Evolutionary conservation across 192 early-diverging fungal genomes (phyloP).

Genomic region (Cetraspora pellucida): DNA sequence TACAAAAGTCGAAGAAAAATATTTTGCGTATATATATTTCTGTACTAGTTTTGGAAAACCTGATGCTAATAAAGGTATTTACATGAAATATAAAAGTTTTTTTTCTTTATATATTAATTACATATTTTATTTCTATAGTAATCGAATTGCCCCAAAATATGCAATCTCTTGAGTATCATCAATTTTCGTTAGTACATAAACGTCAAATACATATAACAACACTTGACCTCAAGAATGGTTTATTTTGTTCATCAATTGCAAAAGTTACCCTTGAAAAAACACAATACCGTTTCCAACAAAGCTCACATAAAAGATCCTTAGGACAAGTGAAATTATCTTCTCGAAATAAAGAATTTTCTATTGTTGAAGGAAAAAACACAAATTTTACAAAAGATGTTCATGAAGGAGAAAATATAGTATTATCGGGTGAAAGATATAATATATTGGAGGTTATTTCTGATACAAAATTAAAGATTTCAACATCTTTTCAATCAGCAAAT

Average conservation of each 20-base stretch:
- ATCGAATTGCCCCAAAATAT: not conserved
- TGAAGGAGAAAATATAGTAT: slow-evolving; percentile 6
- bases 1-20: not conserved
- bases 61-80: not conserved
- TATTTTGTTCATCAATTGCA: not conserved
- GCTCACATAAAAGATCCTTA: not conserved
- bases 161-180: not conserved
- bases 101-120: not conserved
- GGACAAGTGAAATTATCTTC: not conserved
- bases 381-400: slow-evolving; percentile 2
- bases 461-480: slow-evolving; percentile 3
- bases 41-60: slow-evolving; percentile 5
- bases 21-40: slow-evolving; percentile 11
- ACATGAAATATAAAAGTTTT: not conserved
- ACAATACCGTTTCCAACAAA: slow-evolving; percentile 7
- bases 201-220: slow-evolving; percentile 2
- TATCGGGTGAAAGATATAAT: slow-evolving; percentile 1
- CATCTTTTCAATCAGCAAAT: not conserved
- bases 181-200: not conserved
- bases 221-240: slow-evolving; percentile 10
- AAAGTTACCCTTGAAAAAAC: slow-evolving; percentile 22
- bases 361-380: slow-evolving; percentile 16
- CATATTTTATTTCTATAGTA: not conserved
- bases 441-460: slow-evolving; percentile 25
- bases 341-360: not conserved